Evolutionary conservation across 768 basidiomycete genomes (phyloP).

Genomic region (Suillus tomentosus): DNA sequence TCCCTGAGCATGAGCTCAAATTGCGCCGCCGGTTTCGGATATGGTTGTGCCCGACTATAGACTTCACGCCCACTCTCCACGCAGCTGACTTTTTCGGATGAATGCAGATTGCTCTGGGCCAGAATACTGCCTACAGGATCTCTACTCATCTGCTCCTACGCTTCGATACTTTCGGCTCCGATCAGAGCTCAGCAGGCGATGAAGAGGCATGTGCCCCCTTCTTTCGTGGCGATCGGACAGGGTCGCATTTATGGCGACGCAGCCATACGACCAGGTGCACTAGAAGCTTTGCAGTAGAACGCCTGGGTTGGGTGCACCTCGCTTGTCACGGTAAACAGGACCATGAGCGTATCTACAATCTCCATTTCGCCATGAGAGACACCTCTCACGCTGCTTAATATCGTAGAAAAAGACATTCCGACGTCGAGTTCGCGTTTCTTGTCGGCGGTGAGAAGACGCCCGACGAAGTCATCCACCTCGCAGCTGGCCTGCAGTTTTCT

Average conservation of each 20-base stretch:
- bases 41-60: too few species aligned
- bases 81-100: too few species aligned
- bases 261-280: conserved; percentile 1
- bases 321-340: conserved; percentile 21
- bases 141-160: too few species aligned
- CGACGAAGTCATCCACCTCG: background rate
- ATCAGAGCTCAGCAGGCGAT: too few species aligned
- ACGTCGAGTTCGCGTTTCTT: background rate
- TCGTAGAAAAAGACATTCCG: background rate
- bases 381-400: background rate
- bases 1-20: too few species aligned
- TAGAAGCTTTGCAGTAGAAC: conserved; percentile 3
- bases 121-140: too few species aligned
- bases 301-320: conserved; percentile 19
- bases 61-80: too few species aligned
- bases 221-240: too few species aligned
- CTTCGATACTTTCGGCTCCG: too few species aligned
- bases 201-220: too few species aligned
- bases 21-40: too few species aligned
- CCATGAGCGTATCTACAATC: background rate
- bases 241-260: background rate
- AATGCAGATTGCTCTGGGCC: too few species aligned
- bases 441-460: background rate
- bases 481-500: conserved; percentile 14
- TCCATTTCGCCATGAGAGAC: background rate